Percentiles rank a stretch among this genome's conserved stretches.
Evolutionary conservation across 129 eudicot species (phyloP).

Genomic region (Helianthus annuus): HanXRQr2.0-SUNRISE NC_035441.2:112733467-112733966

Average conservation of each 20-base stretch:
- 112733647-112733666: conserved; percentile 79
- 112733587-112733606: conserved; percentile 76
- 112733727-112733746: conserved; percentile 81
- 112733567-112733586: conserved; percentile 62
- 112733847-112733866: conserved; percentile 70
- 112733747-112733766: conserved; percentile 75
- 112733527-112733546: conserved; percentile 84
- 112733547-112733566: conserved; percentile 81
- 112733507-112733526: conserved; percentile 62
- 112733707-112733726: conserved; percentile 75
- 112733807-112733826: conserved; percentile 71
- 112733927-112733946: conserved; percentile 63
- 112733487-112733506: conserved; percentile 66
- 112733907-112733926: conserved; percentile 80
- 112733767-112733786: conserved; percentile 68
- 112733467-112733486: conserved; percentile 63
- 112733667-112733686: conserved; percentile 78
- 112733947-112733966: conserved; percentile 77
- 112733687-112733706: conserved; percentile 68
- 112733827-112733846: conserved; percentile 70
- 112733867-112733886: conserved; percentile 64
- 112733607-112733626: conserved; percentile 73
- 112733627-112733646: conserved; percentile 83
- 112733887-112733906: conserved; percentile 81
- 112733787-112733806: conserved; percentile 81